Conservation (phyloP, 805 yeast genomes). For the Ogataea degrootiae region DNA sequence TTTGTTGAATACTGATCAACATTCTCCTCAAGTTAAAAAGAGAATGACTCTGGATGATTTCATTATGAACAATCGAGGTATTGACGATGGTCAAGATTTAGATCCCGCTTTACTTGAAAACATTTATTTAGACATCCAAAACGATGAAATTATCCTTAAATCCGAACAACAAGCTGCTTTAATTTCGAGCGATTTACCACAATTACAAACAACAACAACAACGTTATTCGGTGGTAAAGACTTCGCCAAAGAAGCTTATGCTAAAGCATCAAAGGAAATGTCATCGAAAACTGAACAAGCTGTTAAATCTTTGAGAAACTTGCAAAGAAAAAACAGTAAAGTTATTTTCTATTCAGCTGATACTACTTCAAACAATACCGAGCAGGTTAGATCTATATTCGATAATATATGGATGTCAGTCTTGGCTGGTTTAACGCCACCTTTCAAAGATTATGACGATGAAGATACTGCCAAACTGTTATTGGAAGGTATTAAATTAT, state of each 20-base stretch:
- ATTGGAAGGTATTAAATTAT: slow-evolving; percentile 79
- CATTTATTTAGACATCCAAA: slow-evolving; percentile 73
- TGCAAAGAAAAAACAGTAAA: slow-evolving; percentile 39
- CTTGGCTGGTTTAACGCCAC: slow-evolving; percentile 89
- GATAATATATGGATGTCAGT: slow-evolving; percentile 97
- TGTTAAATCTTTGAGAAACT: slow-evolving; percentile 59
- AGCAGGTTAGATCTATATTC: slow-evolving; percentile 89
- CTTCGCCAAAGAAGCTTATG: slow-evolving; percentile 72
- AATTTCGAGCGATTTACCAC: slow-evolving; percentile 54
- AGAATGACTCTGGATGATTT: slow-evolving; percentile 89
- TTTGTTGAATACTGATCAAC: slow-evolving; percentile 91
- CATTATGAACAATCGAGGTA: slow-evolving; percentile 80
- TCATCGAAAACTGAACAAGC: slow-evolving; percentile 82
- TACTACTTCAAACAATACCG: slow-evolving; percentile 53
- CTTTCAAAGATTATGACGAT: slow-evolving; percentile 85
- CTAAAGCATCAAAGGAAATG: slow-evolving; percentile 90
- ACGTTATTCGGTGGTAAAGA: slow-evolving; percentile 67
- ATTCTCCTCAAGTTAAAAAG: slow-evolving; percentile 77
- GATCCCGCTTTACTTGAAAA: slow-evolving; percentile 66
- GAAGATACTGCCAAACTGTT: slow-evolving; percentile 62
- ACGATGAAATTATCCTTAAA: slow-evolving; percentile 81
- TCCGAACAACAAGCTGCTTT: slow-evolving; percentile 94
- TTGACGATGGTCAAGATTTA: slow-evolving; percentile 84
- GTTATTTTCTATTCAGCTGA: slow-evolving; percentile 66
- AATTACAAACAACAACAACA: slow-evolving; percentile 24